Conservation (phyloP, 768 basidiomycete genomes). For the Russula earlei region DNA sequence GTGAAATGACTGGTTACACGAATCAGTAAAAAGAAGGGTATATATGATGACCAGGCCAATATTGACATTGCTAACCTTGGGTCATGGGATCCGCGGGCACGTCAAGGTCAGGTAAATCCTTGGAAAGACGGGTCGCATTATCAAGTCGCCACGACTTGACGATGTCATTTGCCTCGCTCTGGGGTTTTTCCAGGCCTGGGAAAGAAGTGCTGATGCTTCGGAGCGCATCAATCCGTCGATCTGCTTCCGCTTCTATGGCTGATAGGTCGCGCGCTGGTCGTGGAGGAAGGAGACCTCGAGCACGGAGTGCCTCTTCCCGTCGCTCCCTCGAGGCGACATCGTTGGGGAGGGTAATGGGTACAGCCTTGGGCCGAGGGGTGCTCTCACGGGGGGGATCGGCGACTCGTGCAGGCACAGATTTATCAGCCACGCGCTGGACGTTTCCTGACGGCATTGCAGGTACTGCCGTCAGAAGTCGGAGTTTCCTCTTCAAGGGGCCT, state of each 20-base stretch:
- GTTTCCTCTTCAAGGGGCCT: neutral
- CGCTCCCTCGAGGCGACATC: conserved; percentile 9
- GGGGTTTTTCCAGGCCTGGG: neutral
- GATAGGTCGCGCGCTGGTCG: neutral
- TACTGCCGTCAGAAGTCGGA: neutral
- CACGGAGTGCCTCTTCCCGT: conserved; percentile 15
- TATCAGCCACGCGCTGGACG: neutral
- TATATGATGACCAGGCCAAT: neutral
- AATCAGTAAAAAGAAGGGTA: neutral
- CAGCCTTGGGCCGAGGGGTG: neutral
- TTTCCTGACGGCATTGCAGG: too few relatives aligned
- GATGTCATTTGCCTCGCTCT: conserved; percentile 13
- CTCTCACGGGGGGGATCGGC: neutral
- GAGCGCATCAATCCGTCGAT: conserved; percentile 6
- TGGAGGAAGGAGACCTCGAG: conserved; percentile 15
- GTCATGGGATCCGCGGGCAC: neutral
- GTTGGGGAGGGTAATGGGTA: conserved; percentile 5
- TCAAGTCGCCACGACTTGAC: conserved; percentile 7
- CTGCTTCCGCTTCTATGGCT: conserved; percentile 14
- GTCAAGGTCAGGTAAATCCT: neutral
- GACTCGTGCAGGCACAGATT: neutral
- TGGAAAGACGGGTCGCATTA: neutral
- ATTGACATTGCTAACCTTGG: neutral
- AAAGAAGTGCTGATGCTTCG: neutral
- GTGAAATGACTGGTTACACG: neutral